A percentile compares a stretch with the other conserved stretches of the same genome.
phyloP scores from a whole-genome alignment of 345 rosid species.

The Linum usitatissimum region DNA sequence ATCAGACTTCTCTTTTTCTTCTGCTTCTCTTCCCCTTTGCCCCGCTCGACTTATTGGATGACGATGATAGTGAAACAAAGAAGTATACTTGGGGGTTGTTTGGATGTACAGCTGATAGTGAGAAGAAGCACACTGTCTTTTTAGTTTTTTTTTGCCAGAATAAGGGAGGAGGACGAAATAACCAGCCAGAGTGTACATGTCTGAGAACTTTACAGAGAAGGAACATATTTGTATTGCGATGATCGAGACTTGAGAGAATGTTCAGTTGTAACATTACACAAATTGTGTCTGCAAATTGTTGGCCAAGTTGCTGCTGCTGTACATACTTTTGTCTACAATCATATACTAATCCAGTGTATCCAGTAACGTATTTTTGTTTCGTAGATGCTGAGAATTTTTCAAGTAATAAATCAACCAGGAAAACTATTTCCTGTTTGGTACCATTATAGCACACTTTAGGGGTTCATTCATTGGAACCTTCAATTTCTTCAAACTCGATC shows the following conservation, averaged over 20 bases:
- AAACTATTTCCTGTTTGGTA: no score
- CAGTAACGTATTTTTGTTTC: no score
- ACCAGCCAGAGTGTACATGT: conserved; percentile 31
- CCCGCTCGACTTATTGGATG: background rate
- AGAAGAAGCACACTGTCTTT: conserved; percentile 29
- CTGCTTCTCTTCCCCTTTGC: conserved; percentile 15
- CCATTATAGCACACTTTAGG: no score
- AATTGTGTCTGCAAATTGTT: background rate
- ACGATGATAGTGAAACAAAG: conserved; percentile 13
- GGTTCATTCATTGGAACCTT: no score
- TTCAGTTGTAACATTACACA: background rate
- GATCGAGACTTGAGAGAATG: background rate
- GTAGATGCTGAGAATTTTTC: no score
- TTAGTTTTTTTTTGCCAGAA: conserved; percentile 20
- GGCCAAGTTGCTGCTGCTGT: background rate
- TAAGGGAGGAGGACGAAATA: conserved; percentile 27
- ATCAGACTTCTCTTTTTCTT: conserved; percentile 19
- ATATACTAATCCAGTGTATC: background rate
- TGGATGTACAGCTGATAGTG: conserved; percentile 53
- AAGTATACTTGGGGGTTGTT: conserved; percentile 38
- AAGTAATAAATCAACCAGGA: no score
- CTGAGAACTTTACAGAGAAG: conserved; percentile 19
- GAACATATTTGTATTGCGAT: background rate
- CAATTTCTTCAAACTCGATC: no score
- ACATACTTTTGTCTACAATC: background rate